A percentile compares a stretch with the other conserved stretches of the same genome.
Conservation (phyloP, 2,329 filamentous ascomycete genomes). For the Claviceps pusilla region DNA sequence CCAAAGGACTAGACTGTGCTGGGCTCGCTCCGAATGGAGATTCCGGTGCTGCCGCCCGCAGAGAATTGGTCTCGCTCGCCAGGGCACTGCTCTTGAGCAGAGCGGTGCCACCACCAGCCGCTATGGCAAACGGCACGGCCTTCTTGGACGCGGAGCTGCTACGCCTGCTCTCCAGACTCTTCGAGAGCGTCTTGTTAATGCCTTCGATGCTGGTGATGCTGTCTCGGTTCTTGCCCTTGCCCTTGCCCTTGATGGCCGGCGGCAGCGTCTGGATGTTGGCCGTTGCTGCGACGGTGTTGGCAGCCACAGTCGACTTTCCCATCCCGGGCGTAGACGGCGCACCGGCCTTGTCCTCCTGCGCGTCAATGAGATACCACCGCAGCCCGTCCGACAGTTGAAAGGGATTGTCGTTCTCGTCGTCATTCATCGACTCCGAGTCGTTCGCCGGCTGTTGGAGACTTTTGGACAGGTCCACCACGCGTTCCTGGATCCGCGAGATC, state of each 20-base stretch:
- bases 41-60: slow-evolving; percentile 33
- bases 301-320: slow-evolving; percentile 80
- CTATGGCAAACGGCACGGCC: slow-evolving; percentile 39
- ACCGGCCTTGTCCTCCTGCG: slow-evolving; percentile 78
- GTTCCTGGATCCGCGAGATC: slow-evolving; percentile 80
- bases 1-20: slow-evolving; percentile 18
- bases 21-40: slow-evolving; percentile 27
- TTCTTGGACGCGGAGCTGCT: slow-evolving; percentile 79
- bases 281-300: slow-evolving; percentile 72
- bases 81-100: slow-evolving; percentile 35
- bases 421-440: slow-evolving; percentile 36
- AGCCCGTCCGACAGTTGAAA: slow-evolving; percentile 92
- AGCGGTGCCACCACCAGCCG: slow-evolving; percentile 22
- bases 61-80: slow-evolving; percentile 44
- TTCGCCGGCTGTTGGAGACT: slow-evolving; percentile 38
- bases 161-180: slow-evolving; percentile 78
- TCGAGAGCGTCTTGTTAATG: slow-evolving; percentile 64
- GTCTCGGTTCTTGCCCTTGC: slow-evolving; percentile 24
- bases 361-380: slow-evolving; percentile 92
- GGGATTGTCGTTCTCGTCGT: slow-evolving; percentile 82
- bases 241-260: slow-evolving; percentile 23
- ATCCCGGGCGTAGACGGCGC: slow-evolving; percentile 86
- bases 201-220: slow-evolving; percentile 48
- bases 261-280: slow-evolving; percentile 50
- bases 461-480: slow-evolving; percentile 81